These are phyloP conservation scores for Yamadazyma jaroonii DNA, from an alignment of 1,139 yeast species.

Conservation along the genomic window DNA sequence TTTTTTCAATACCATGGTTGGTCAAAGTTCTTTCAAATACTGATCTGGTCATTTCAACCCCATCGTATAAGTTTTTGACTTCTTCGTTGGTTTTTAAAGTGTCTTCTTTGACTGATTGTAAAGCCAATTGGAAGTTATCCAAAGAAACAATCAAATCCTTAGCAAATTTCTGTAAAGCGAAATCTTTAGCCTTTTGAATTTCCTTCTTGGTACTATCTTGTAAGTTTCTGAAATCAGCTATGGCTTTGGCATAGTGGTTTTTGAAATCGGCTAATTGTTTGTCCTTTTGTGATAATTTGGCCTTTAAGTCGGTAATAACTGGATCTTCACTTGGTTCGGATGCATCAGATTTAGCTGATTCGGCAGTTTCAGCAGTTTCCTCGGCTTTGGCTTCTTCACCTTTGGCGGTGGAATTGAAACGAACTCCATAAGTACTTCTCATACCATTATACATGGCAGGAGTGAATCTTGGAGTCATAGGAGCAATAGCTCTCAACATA, in stretches of 20 bases:
- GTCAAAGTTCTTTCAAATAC: conserved; percentile 82
- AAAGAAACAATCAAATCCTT: conserved; percentile 86
- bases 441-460: not conserved
- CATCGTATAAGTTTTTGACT: conserved; percentile 76
- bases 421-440: not conserved
- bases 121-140: conserved; percentile 88
- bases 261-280: conserved; percentile 81
- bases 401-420: conserved; percentile 11
- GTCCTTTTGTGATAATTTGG: conserved; percentile 63
- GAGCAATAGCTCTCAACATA: not conserved
- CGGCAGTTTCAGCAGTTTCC: conserved; percentile 1
- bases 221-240: conserved; percentile 91
- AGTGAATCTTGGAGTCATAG: not conserved
- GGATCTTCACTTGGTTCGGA: conserved; percentile 20
- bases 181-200: conserved; percentile 82
- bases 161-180: conserved; percentile 90
- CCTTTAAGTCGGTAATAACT: conserved; percentile 42
- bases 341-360: conserved; percentile 5
- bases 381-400: not conserved
- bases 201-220: conserved; percentile 91
- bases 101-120: conserved; percentile 72
- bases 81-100: conserved; percentile 57
- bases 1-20: conserved; percentile 76
- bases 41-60: conserved; percentile 87
- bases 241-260: conserved; percentile 77